Evolutionary conservation across 2,329 filamentous ascomycete genomes (phyloP).

Genomic region (Amesomyces nigricolor): DNA sequence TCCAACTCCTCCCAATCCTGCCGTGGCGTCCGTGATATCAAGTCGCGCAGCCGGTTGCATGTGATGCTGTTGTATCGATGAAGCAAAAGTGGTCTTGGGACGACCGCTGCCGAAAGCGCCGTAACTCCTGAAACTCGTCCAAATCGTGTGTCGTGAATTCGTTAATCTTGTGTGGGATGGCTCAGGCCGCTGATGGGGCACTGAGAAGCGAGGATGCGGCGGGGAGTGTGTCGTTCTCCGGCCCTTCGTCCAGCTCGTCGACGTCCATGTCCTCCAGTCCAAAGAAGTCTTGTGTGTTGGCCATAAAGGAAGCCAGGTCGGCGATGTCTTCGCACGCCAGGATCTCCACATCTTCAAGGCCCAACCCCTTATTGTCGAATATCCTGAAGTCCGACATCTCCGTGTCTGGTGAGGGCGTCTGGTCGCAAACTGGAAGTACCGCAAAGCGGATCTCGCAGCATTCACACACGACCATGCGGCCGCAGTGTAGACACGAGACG

Average conservation of each 20-base stretch:
- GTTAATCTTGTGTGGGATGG: neutral
- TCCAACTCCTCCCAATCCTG: neutral
- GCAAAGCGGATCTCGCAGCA: constrained; percentile 32
- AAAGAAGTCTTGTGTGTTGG: constrained; percentile 27
- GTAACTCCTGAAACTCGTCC: neutral
- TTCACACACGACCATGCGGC: constrained; percentile 36
- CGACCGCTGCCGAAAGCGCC: neutral
- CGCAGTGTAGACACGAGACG: constrained; percentile 44
- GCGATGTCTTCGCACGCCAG: constrained; percentile 9
- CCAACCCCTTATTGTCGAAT: constrained; percentile 15
- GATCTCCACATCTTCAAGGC: constrained; percentile 19
- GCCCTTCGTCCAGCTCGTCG: constrained; percentile 15
- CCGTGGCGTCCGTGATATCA: neutral
- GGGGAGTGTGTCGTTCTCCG: neutral
- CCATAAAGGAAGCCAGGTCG: constrained; percentile 22
- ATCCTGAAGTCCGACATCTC: constrained; percentile 9
- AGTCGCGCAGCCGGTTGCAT: neutral
- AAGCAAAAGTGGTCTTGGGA: neutral
- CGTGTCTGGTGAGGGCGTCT: constrained; percentile 22
- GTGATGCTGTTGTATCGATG: neutral
- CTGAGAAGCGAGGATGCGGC: no score
- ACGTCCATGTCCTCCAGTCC: constrained; percentile 11
- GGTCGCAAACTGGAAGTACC: constrained; percentile 9
- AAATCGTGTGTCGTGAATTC: neutral
- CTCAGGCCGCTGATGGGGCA: neutral